These are phyloP conservation scores for Starmerella vaccinii DNA, from an alignment of 805 yeast species.

Conservation along the genomic window DNA sequence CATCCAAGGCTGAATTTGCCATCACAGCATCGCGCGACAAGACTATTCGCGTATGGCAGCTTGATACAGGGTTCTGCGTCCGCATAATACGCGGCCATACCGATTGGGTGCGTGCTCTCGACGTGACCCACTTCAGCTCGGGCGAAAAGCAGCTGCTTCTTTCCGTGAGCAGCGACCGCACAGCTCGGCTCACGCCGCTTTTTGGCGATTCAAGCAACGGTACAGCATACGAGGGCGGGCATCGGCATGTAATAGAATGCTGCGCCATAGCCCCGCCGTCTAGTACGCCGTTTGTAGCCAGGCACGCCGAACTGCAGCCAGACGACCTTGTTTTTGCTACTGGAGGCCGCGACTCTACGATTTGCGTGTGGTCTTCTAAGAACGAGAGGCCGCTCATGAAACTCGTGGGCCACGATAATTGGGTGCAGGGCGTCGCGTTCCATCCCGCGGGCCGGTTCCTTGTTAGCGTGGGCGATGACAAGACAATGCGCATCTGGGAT, in stretches of 20 bases:
- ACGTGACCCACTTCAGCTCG: conserved; percentile 22
- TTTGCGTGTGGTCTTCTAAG: conserved; percentile 59
- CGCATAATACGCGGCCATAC: conserved; percentile 66
- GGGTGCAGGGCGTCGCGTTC: conserved; percentile 62
- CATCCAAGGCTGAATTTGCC: conserved; percentile 40
- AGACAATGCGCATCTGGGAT: conserved; percentile 70
- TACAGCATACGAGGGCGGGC: conserved; percentile 58
- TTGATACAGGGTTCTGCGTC: conserved; percentile 53
- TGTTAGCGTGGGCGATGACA: conserved; percentile 71
- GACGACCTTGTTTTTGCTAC: conserved; percentile 41
- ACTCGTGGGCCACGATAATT: conserved; percentile 67
- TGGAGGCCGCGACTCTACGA: conserved; percentile 66
- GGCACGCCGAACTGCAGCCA: conserved; percentile 32
- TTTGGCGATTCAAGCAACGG: conserved; percentile 22
- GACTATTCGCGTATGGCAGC: conserved; percentile 72
- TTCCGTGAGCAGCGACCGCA: conserved; percentile 21
- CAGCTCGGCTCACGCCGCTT: conserved; percentile 11
- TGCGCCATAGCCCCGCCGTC: conserved; percentile 53
- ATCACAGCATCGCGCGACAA: conserved; percentile 78
- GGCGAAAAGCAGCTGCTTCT: conserved; percentile 9
- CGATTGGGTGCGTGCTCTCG: conserved; percentile 76
- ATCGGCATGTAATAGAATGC: conserved; percentile 72
- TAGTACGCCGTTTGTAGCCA: conserved; percentile 42
- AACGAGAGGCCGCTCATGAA: conserved; percentile 44
- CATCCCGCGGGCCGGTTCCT: conserved; percentile 71